Evolutionary conservation across 768 basidiomycete genomes (phyloP).

Genomic region (Naematelia aurantialba): DNA sequence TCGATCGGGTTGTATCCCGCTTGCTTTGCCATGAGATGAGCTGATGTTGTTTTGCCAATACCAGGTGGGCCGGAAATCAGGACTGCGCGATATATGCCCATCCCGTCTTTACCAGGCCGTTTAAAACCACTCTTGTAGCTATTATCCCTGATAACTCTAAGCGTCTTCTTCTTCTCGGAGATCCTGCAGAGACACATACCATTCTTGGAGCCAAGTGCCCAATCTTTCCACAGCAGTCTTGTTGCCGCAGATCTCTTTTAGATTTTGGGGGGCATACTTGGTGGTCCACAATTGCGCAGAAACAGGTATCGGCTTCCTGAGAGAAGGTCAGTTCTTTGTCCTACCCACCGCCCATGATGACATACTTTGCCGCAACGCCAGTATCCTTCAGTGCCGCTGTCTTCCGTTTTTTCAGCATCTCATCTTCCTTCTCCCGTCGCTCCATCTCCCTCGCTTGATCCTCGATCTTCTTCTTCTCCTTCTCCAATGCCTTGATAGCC

Average conservation of each 20-base stretch:
- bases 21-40: slow-evolving; percentile 85
- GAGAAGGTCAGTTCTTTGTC: slow-evolving; percentile 3
- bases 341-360: background rate
- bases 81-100: slow-evolving; percentile 80
- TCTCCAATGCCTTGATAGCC: slow-evolving; percentile 61
- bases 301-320: slow-evolving; percentile 46
- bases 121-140: slow-evolving; percentile 76
- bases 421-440: slow-evolving; percentile 63
- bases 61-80: slow-evolving; percentile 92
- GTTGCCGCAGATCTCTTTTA: slow-evolving; percentile 94
- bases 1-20: slow-evolving; percentile 91
- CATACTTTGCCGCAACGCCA: slow-evolving; percentile 46
- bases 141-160: slow-evolving; percentile 60
- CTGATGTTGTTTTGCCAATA: slow-evolving; percentile 95
- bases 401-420: slow-evolving; percentile 48
- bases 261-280: slow-evolving; percentile 79
- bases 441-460: slow-evolving; percentile 61
- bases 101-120: slow-evolving; percentile 86
- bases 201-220: slow-evolving; percentile 77
- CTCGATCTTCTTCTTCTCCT: slow-evolving; percentile 60
- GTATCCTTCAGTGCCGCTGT: slow-evolving; percentile 37
- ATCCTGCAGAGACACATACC: slow-evolving; percentile 57
- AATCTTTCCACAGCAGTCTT: slow-evolving; percentile 87
- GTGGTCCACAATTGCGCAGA: slow-evolving; percentile 81
- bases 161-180: slow-evolving; percentile 4